Evolutionary conservation across 2,329 filamentous ascomycete genomes (phyloP), one percentile per base, ranked within the genome.

Genomic region (Remersonia thermophila): DNA sequence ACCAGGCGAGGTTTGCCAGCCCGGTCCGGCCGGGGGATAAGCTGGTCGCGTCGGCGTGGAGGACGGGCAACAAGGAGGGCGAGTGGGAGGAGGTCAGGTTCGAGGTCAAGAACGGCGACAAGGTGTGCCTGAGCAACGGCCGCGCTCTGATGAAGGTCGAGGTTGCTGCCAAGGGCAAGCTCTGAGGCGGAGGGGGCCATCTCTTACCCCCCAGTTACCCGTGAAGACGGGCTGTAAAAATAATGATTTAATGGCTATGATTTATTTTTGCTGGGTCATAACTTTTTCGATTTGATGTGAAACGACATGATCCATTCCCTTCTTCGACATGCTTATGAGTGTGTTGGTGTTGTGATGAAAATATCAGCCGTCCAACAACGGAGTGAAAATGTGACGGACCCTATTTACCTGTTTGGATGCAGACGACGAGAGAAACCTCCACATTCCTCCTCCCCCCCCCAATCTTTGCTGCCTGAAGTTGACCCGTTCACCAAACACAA

Each of bases 81-180:
- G 78, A 72, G 1, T 93, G 73, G 60, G 85, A 94, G 60, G 86
- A 94, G 58, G 64, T 94, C 34, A 69, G 84, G 32, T 95, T 94
- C 54, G 67, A 79, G 36, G 83, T 82, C 1, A 72, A 73, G 55
- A 80, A 80, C 49, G 77, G 79, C 23, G 84, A 83, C 23, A 93
- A 91, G 69, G 76, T 86, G 13, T 84, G 83, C 42, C 63, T 95
- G 59, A 91, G 77, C 61, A 94, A 95, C 57, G 87, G 87, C 4
- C 69, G 85, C 39, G 84, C 83, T 17, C 57, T 89, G 55, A 73
- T 95, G 52, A 84, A 73, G 68, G 63, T 73, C 40, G 68, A 69
- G 35, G 69, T 53, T 12, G 54, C 61, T 7, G 55, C 59, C 32
- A 74, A 72, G 65, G 73, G 69, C 57, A 83, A 80, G 65, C 60